These are phyloP conservation scores for Daldinia caldariorum DNA, from an alignment of 495 filamentous ascomycete genomes.

Conservation along the genomic window DNA sequence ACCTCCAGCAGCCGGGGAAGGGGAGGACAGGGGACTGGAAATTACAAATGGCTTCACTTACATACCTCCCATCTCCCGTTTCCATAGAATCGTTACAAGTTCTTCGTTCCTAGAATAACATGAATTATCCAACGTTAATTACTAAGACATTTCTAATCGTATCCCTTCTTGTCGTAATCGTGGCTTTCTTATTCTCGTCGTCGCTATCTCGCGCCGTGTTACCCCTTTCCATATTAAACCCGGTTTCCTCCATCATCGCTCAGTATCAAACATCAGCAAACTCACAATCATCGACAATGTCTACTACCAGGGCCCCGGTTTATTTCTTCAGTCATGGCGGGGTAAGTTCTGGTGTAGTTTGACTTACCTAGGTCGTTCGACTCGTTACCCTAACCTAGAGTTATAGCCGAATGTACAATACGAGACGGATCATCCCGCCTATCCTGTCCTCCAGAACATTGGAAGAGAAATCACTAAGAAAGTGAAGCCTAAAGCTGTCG, in stretches of 20 bases:
- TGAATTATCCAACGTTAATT: conserved; percentile 21
- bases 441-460: conserved; percentile 71
- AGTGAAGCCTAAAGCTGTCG: conserved; percentile 80
- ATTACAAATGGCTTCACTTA: conserved; percentile 27
- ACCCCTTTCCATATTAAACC: conserved; percentile 32
- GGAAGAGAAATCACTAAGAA: conserved; percentile 82
- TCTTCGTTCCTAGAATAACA: neutral
- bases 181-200: conserved; percentile 41
- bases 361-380: neutral
- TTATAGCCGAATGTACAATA: conserved; percentile 78
- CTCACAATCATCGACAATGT: conserved; percentile 20
- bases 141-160: conserved; percentile 30
- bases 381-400: neutral
- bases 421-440: conserved; percentile 75
- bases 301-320: conserved; percentile 63
- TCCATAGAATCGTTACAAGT: neutral
- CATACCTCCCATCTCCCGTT: neutral
- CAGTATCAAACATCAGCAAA: conserved; percentile 16
- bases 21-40: neutral
- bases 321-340: conserved; percentile 86
- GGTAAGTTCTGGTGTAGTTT: conserved; percentile 58
- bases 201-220: conserved; percentile 22
- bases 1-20: neutral
- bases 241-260: conserved; percentile 25
- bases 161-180: conserved; percentile 40